Conservation (phyloP, 2,329 filamentous ascomycete genomes). For the Aspergillus brunneoviolaceus region DNA sequence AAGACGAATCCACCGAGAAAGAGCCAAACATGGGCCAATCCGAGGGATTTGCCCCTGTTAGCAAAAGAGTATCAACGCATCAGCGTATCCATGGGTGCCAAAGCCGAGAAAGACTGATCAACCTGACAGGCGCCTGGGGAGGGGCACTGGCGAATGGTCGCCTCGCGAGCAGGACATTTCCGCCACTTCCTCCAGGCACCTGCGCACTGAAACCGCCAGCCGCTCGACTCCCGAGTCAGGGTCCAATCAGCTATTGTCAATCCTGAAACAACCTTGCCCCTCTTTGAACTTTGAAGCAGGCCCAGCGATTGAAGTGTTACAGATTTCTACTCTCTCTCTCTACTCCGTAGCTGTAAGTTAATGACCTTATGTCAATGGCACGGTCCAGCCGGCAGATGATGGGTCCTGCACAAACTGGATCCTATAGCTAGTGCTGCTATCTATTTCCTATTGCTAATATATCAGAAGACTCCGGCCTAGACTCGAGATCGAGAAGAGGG, state of each 20-base stretch:
- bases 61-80: not conserved
- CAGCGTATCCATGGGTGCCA: not conserved
- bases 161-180: not conserved
- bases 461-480: not conserved
- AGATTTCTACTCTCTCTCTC: not conserved
- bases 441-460: not conserved
- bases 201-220: not conserved
- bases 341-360: no score
- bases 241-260: not conserved
- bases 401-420: no score
- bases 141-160: not conserved
- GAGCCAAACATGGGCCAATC: not conserved
- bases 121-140: not conserved
- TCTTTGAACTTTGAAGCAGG: not conserved
- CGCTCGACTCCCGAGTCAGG: not conserved
- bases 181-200: not conserved
- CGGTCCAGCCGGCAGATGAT: not conserved
- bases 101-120: not conserved
- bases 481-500: not conserved
- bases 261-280: slow-evolving; percentile 1
- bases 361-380: not conserved
- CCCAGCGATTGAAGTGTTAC: not conserved
- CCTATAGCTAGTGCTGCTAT: not conserved
- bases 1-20: not conserved
- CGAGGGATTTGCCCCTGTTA: not conserved